These are phyloP conservation scores for Fusarium sp. DNA, from an alignment of 2,329 filamentous ascomycete species.

Conservation along the genomic window DNA sequence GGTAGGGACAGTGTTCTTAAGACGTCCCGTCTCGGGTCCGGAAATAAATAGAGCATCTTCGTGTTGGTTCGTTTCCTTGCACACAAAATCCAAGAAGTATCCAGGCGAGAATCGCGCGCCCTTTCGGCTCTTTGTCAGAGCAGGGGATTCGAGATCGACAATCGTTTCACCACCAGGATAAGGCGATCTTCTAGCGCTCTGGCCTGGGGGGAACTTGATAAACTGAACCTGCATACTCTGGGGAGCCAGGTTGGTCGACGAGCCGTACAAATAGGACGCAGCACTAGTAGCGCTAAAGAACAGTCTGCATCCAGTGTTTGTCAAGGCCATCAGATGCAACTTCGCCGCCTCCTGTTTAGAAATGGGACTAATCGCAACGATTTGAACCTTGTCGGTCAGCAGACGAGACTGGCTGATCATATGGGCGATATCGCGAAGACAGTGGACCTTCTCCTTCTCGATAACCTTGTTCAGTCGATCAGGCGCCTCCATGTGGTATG, in stretches of 20 bases:
- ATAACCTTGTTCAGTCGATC: conserved; percentile 72
- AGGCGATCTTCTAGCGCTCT: conserved; percentile 45
- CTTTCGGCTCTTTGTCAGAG: conserved; percentile 61
- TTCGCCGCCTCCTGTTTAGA: conserved; percentile 81
- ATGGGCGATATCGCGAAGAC: conserved; percentile 81
- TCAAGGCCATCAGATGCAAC: conserved; percentile 89
- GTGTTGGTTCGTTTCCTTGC: conserved; percentile 68
- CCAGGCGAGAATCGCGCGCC: conserved; percentile 81
- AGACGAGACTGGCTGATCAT: conserved; percentile 81
- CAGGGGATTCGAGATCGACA: conserved; percentile 61
- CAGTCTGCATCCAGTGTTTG: conserved; percentile 88
- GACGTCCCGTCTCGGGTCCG: conserved; percentile 87
- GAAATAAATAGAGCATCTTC: conserved; percentile 82
- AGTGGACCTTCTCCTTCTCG: conserved; percentile 71
- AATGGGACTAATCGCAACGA: conserved; percentile 89
- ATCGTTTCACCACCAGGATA: conserved; percentile 53
- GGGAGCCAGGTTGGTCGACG: conserved; percentile 73
- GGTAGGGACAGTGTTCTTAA: conserved; percentile 69
- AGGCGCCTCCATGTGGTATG: conserved; percentile 83
- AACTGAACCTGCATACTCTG: conserved; percentile 98
- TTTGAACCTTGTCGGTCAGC: conserved; percentile 74
- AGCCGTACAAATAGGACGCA: conserved; percentile 71
- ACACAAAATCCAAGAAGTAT: conserved; percentile 88
- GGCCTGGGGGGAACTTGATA: conserved; percentile 86
- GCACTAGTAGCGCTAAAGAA: conserved; percentile 92